Percentiles rank a stretch among this genome's conserved stretches.
These are phyloP conservation scores for Discostella stelligera DNA, from an alignment of 352 stramenopile species.

Conservation along the genomic window DNA sequence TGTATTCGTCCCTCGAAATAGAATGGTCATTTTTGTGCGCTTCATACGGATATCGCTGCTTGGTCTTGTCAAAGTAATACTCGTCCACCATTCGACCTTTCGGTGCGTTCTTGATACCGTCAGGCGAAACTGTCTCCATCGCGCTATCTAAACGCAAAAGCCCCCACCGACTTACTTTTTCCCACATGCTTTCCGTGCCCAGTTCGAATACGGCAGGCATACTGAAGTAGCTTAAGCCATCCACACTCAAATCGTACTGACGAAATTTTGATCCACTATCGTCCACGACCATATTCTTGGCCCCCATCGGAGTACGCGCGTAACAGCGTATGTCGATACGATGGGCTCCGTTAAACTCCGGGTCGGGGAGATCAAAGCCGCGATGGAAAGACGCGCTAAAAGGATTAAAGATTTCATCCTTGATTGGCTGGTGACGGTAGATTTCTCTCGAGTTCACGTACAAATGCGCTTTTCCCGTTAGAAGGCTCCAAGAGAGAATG, in stretches of 20 bases:
- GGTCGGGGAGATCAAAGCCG: conserved; percentile 35
- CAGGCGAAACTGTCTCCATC: background rate
- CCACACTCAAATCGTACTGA: conserved; percentile 46
- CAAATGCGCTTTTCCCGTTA: conserved; percentile 41
- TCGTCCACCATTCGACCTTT: conserved; percentile 43
- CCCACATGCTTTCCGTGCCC: conserved; percentile 46
- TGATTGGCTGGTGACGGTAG: conserved; percentile 19
- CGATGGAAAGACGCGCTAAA: conserved; percentile 33
- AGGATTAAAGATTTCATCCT: conserved; percentile 37
- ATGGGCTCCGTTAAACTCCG: conserved; percentile 35
- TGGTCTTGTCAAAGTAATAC: conserved; percentile 43
- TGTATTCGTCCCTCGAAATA: conserved; percentile 33
- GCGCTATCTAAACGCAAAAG: conserved; percentile 19
- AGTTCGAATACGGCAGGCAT: conserved; percentile 55
- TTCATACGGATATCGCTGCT: background rate
- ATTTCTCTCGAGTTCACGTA: conserved; percentile 38
- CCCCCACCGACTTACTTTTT: conserved; percentile 34
- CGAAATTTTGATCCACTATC: conserved; percentile 31
- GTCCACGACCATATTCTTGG: conserved; percentile 45
- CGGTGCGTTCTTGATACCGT: background rate
- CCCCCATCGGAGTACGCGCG: conserved; percentile 35
- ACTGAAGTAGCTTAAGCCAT: conserved; percentile 42
- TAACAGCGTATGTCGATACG: conserved; percentile 44
- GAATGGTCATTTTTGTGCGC: conserved; percentile 1
- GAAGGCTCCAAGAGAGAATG: conserved; percentile 29